Base-by-base conservation (phyloP, 139 green algal genomes). In the Chlorella sp. region DNA sequence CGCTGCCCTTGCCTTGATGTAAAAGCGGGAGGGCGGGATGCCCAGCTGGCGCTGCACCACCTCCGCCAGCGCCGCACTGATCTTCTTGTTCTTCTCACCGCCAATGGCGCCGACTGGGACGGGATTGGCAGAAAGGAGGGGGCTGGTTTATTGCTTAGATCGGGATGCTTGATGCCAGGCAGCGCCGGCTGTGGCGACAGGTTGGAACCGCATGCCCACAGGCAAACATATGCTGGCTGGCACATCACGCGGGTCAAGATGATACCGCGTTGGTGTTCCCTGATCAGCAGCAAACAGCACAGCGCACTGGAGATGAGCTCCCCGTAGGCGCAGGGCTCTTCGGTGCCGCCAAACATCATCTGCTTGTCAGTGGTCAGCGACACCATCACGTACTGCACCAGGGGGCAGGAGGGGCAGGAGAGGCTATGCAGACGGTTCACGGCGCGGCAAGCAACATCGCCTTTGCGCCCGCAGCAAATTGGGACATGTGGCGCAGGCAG, bases 251-350 rank as follows among this genome's bases (percentile, higher is more conserved):
- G n/a, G n/a, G n/a, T n/a, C n/a, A n/a, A n/a, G n/a, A n/a, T n/a
- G n/a, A n/a, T n/a, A n/a, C n/a, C n/a, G n/a, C n/a, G n/a, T n/a
- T n/a, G n/a, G n/a, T n/a, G n/a, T n/a, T n/a, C n/a, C n/a, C n/a
- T n/a, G n/a, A n/a, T n/a, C n/a, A n/a, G n/a, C n/a, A n/a, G n/a
- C n/a, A n/a, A n/a, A n/a, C n/a, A 13, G 21, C 4, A 34, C 57
- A 9, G 20, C 20, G 88, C 89, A 60, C 93, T 92, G 64, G 72
- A 88, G 21, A 93, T 87, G 9, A 95, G 82, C 80, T 94, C 88
- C 0, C 84, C 91, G 39, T 87, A 95, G 3, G 92, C 92, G 57
- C 86, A 91, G 0, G 92, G 91, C 39, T 92, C 92, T 74, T 93
- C 89, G 3, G 73, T 88, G 80, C 89, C 91, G 30, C 69, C 90